Conservation (phyloP, 306 rosid species). For the Psophocarpus tetragonolobus region DNA sequence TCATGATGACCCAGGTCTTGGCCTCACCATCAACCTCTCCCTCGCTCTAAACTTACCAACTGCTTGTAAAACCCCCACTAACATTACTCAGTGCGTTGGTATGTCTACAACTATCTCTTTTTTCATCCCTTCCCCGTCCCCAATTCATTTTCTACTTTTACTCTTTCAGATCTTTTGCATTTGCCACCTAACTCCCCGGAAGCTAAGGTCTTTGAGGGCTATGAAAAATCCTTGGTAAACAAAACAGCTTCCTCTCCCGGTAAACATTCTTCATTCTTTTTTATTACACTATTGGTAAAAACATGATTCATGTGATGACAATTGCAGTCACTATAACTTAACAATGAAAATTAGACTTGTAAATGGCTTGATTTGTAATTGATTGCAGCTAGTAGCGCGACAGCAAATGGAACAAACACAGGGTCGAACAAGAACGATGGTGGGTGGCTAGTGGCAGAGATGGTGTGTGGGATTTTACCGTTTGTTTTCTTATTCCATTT, state of each 20-base stretch:
- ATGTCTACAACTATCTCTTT: not conserved
- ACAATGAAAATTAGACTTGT: slow-evolving; percentile 9
- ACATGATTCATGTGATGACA: too few species aligned
- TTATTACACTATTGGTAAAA: too few species aligned
- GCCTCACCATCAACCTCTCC: slow-evolving; percentile 56
- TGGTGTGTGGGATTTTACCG: slow-evolving; percentile 42
- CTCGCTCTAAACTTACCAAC: slow-evolving; percentile 61
- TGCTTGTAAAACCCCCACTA: slow-evolving; percentile 54
- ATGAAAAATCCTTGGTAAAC: not conserved
- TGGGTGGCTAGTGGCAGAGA: slow-evolving; percentile 38
- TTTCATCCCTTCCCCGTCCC: not conserved
- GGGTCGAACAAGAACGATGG: slow-evolving; percentile 39
- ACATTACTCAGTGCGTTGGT: slow-evolving; percentile 65
- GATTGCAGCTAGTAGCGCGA: slow-evolving; percentile 19
- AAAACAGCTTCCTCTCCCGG: slow-evolving; percentile 37
- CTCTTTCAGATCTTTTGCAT: slow-evolving; percentile 64
- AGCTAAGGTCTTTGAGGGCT: slow-evolving; percentile 61
- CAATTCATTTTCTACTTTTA: not conserved
- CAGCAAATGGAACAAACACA: slow-evolving; percentile 38
- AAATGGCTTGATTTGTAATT: too few species aligned
- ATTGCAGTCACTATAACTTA: too few species aligned
- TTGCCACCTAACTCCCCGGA: slow-evolving; percentile 61
- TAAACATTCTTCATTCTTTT: not conserved
- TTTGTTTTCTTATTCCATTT: slow-evolving; percentile 41
- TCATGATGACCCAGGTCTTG: slow-evolving; percentile 72